A percentile compares a stretch with the other conserved stretches of the same genome.
These are phyloP conservation scores for Schizopora paradoxa DNA, from an alignment of 1,284 basidiomycete species.

Conservation along the genomic window DNA sequence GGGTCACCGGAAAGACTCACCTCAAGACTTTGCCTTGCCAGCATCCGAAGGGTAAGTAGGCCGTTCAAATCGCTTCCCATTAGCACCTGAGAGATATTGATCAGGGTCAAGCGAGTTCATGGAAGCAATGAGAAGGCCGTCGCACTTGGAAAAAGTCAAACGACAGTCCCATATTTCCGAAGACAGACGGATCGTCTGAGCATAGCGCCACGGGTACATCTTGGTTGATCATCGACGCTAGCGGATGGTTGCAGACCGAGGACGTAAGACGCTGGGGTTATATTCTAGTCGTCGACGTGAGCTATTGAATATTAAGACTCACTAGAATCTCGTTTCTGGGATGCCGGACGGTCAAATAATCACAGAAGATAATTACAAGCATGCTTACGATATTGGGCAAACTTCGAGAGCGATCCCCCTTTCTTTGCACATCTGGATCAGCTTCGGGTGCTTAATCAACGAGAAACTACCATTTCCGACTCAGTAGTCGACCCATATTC, in stretches of 20 bases:
- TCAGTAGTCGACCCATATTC: no score
- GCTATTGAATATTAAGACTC: slow-evolving; percentile 18
- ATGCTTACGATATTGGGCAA: slow-evolving; percentile 61
- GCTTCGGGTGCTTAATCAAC: slow-evolving; percentile 63
- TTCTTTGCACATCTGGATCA: slow-evolving; percentile 62
- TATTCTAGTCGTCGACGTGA: not conserved
- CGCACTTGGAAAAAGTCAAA: slow-evolving; percentile 65
- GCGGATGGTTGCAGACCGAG: slow-evolving; percentile 70
- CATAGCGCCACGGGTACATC: slow-evolving; percentile 64
- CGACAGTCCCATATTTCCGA: slow-evolving; percentile 69
- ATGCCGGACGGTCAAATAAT: not conserved
- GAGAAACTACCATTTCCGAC: slow-evolving; percentile 45
- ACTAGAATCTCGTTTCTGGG: slow-evolving; percentile 64
- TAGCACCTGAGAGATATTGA: not conserved
- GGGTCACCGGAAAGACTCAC: slow-evolving; percentile 27
- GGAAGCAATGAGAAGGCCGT: no score
- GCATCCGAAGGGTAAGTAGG: slow-evolving; percentile 49
- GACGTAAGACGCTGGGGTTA: slow-evolving; percentile 52
- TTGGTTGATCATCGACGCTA: slow-evolving; percentile 61
- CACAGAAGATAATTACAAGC: slow-evolving; percentile 14
- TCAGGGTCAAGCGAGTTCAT: slow-evolving; percentile 10
- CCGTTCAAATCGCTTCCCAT: slow-evolving; percentile 44
- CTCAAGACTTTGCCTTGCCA: slow-evolving; percentile 60
- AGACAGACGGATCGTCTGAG: slow-evolving; percentile 69
- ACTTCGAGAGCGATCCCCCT: slow-evolving; percentile 62